phyloP scores from a whole-genome alignment of 768 basidiomycete genomes.

The Boletus subparvulus region DNA sequence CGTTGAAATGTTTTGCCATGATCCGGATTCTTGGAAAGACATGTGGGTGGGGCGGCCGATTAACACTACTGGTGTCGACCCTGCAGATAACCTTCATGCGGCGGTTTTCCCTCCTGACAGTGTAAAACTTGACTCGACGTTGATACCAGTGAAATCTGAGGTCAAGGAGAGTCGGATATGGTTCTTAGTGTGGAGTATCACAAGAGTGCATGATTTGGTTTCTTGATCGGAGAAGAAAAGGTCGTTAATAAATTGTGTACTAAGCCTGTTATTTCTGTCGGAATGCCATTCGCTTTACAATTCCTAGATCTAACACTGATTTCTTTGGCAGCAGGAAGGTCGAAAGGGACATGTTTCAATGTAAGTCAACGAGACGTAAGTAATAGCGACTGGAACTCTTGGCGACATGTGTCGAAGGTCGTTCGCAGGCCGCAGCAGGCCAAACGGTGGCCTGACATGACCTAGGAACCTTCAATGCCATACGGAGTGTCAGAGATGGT shows the following conservation, averaged over 20 bases:
- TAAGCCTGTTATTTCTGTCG: neutral
- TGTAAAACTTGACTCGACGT: conserved; percentile 30
- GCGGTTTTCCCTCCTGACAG: conserved; percentile 31
- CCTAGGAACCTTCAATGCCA: no score
- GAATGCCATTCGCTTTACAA: neutral
- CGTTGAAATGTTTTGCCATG: conserved; percentile 23
- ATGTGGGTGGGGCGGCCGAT: conserved; percentile 22
- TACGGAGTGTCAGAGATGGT: no score
- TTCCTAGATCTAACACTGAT: no score
- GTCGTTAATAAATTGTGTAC: neutral
- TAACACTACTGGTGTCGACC: neutral
- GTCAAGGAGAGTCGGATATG: neutral
- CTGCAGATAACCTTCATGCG: neutral
- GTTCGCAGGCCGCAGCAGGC: no score
- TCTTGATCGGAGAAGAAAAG: no score
- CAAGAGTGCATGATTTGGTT: conserved; percentile 1
- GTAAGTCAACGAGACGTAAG: no score
- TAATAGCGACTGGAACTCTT: no score
- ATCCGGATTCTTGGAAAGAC: conserved; percentile 28
- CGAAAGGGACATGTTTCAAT: no score
- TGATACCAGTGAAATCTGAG: conserved; percentile 14
- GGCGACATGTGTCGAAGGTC: no score
- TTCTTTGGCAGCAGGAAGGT: no score
- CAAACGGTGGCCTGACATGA: no score
- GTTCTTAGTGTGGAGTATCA: conserved; percentile 23